Conservation (phyloP, 1,284 basidiomycete genomes). For the Pseudozyma pruni region DNA sequence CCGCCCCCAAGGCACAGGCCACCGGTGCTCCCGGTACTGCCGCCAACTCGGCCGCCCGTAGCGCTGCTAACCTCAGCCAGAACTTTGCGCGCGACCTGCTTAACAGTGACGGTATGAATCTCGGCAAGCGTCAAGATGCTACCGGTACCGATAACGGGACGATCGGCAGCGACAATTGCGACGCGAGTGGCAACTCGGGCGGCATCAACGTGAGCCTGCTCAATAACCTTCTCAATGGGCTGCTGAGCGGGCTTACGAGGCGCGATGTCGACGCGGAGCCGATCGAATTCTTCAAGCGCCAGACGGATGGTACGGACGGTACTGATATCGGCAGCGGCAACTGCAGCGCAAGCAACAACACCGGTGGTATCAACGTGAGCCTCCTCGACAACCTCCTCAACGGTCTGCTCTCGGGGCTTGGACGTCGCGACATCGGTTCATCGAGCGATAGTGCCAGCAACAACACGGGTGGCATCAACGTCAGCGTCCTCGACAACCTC, state of each 20-base stretch:
- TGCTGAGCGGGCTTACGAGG: constrained; percentile 35
- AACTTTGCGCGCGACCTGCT: constrained; percentile 39
- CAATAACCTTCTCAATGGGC: constrained; percentile 54
- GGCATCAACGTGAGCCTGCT: constrained; percentile 51
- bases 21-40: constrained; percentile 7
- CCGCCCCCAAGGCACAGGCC: constrained; percentile 12
- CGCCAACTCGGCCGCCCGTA: constrained; percentile 26
- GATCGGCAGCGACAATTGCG: constrained; percentile 36
- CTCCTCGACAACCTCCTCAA: constrained; percentile 54
- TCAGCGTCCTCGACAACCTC: constrained; percentile 51
- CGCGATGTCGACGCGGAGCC: constrained; percentile 22
- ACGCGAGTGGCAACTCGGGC: constrained; percentile 39
- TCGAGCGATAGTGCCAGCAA: constrained; percentile 26
- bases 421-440: constrained; percentile 23
- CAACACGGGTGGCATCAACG: constrained; percentile 49
- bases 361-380: constrained; percentile 47
- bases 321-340: constrained; percentile 28
- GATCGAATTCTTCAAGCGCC: constrained; percentile 32
- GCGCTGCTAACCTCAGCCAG: constrained; percentile 47
- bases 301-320: constrained; percentile 13
- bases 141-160: constrained; percentile 3
- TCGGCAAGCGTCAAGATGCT: constrained; percentile 30
- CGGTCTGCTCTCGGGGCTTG: constrained; percentile 40
- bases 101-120: constrained; percentile 46
- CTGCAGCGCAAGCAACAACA: constrained; percentile 41